Conservation (phyloP, 164 flowering plant species). For the Echeveria elegans region DNA sequence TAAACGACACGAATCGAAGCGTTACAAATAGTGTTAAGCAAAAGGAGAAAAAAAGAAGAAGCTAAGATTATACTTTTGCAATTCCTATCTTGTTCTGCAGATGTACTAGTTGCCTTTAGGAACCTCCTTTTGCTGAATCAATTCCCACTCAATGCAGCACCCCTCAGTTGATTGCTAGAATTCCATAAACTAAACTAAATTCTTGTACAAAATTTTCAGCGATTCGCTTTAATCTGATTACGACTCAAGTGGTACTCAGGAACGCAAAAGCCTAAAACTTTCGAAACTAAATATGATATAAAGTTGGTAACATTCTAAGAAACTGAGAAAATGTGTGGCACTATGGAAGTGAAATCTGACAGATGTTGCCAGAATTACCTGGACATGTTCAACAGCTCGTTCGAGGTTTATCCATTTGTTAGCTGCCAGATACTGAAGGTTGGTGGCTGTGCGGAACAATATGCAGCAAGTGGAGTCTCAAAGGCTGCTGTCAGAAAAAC, state of each 20-base stretch:
- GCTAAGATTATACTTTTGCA: neutral
- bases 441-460: neutral
- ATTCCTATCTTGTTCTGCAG: constrained; percentile 1
- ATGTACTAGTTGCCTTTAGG: neutral
- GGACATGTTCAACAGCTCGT: neutral
- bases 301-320: neutral
- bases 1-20: constrained; percentile 1
- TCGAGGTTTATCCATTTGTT: neutral
- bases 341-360: neutral
- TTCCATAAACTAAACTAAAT: too few relatives aligned
- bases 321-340: neutral
- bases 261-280: neutral
- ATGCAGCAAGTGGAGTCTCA: neutral
- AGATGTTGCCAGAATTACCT: neutral
- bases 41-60: constrained; percentile 1
- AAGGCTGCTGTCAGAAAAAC: neutral
- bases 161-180: neutral
- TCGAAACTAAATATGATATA: neutral
- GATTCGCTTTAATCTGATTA: neutral
- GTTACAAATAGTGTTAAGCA: neutral
- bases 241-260: neutral
- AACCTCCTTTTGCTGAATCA: constrained; percentile 1
- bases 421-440: neutral
- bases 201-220: neutral
- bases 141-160: neutral